A percentile compares a stretch with the other conserved stretches of the same genome.
Conservation (phyloP, 495 filamentous ascomycete species). For the Hyaloscypha bicolor region DNA sequence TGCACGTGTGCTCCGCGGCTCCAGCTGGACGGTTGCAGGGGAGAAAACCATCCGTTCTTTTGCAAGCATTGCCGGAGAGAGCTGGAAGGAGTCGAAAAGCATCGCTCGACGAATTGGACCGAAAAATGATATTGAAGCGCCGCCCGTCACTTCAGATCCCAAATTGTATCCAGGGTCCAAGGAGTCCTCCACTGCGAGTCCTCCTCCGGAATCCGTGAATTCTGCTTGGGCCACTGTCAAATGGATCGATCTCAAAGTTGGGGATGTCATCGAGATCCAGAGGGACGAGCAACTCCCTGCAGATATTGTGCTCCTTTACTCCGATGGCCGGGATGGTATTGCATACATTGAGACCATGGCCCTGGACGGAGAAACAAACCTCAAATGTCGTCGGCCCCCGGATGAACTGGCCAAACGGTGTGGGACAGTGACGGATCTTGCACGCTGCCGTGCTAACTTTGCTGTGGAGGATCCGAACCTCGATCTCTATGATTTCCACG, state of each 20-base stretch:
- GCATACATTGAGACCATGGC: slow-evolving; percentile 97
- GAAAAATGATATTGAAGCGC: neutral
- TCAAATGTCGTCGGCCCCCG: slow-evolving; percentile 83
- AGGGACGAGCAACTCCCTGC: slow-evolving; percentile 82
- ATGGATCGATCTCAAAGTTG: slow-evolving; percentile 81
- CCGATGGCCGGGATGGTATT: slow-evolving; percentile 68
- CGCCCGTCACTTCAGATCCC: neutral
- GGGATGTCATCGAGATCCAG: slow-evolving; percentile 75
- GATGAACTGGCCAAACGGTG: slow-evolving; percentile 66
- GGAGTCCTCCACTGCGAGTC: neutral
- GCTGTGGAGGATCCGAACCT: slow-evolving; percentile 89
- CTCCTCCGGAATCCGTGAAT: slow-evolving; percentile 1
- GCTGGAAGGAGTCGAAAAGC: neutral
- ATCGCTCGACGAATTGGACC: no score
- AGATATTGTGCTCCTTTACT: slow-evolving; percentile 77
- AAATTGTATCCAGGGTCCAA: neutral
- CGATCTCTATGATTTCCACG: slow-evolving; percentile 91
- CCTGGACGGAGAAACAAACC: slow-evolving; percentile 89
- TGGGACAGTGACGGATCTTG: slow-evolving; percentile 57
- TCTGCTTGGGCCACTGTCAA: slow-evolving; percentile 62
- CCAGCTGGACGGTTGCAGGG: neutral
- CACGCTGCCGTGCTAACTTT: slow-evolving; percentile 53
- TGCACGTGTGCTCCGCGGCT: slow-evolving; percentile 24
- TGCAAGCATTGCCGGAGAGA: slow-evolving; percentile 33
- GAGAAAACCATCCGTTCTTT: slow-evolving; percentile 20